phyloP scores from a whole-genome alignment of 768 basidiomycete species.

The Lactarius hengduanensis region DNA sequence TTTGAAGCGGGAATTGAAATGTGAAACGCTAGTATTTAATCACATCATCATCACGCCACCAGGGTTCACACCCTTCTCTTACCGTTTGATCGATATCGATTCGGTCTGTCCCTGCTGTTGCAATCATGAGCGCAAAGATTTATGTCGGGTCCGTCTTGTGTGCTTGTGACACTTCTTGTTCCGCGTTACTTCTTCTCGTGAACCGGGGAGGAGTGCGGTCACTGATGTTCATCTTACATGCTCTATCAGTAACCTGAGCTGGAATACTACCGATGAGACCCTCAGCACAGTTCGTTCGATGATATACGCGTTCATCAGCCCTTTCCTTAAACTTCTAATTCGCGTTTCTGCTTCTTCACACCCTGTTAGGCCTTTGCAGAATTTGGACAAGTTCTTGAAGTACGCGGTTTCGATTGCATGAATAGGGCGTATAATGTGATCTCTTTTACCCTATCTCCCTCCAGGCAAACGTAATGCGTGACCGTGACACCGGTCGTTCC shows the following conservation, averaged over 20 bases:
- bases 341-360: conserved; percentile 48
- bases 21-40: conserved; percentile 43
- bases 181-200: conserved; percentile 42
- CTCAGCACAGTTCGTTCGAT: conserved; percentile 79
- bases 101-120: conserved; percentile 2
- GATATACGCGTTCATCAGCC: conserved; percentile 38
- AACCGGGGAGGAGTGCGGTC: conserved; percentile 31
- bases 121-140: conserved; percentile 73
- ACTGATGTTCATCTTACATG: conserved; percentile 54
- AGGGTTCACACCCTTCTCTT: conserved; percentile 14
- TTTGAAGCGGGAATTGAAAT: conserved; percentile 52
- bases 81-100: conserved; percentile 36
- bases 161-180: conserved; percentile 44
- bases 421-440: conserved; percentile 20
- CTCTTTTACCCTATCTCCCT: conserved; percentile 30
- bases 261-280: conserved; percentile 92
- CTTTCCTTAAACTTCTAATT: conserved; percentile 22
- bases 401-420: conserved; percentile 55
- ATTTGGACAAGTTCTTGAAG: conserved; percentile 86
- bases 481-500: conserved; percentile 95
- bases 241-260: conserved; percentile 74
- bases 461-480: conserved; percentile 96
- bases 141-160: conserved; percentile 90
- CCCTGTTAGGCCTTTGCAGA: conserved; percentile 70
- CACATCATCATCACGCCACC: conserved; percentile 14